Evolutionary conservation across 306 rosid genomes (phyloP), one percentile per base, ranked within the genome.

Genomic region (Citrullus amarus): DNA sequence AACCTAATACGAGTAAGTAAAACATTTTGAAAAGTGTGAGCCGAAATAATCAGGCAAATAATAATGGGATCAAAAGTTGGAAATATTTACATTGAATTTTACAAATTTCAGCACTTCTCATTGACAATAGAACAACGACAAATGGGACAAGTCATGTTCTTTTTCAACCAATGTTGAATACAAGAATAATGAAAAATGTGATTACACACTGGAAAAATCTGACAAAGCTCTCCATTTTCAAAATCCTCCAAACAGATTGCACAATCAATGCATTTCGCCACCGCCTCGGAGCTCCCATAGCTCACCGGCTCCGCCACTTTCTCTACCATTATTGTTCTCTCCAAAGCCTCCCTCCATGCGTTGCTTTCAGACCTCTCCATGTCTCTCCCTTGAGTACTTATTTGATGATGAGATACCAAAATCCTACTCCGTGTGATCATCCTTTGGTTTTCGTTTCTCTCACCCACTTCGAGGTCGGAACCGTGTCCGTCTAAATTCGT

Each of bases 201-300:
- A n/a, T 79, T 77, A 75, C 95, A 90, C 50, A 62, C 32, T 6
- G 87, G 82, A 75, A 84, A 84, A 71, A 78, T 81, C 38, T 79
- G 78, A 34, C 89, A 88, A 16, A 79, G 58, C 4, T 87, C 91
- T 1, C 88, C 88, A 4, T 15, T 78, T 81, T 83, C 78, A 36
- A 84, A 88, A 7, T 84, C 87, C 81, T 88, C 91, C 48, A 87
- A 80, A 80, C 95, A 88, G 30, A 90, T 87, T 9, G 80, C 79
- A 77, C 95, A 90, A 5, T 79, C 89, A 12, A 66, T 78, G 36
- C 68, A 22, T 58, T 56, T 18, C 34, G 58, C 57, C 18, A 36
- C 59, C 10, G 8, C 62, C 55, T 28, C 84, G 1, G 54, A 71
- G 70, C 66, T 58, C 43, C 83, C 83, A 17, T 75, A 83, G 46